Base-by-base conservation (phyloP, 2,329 filamentous ascomycete species). In the Ceratocystis destructans region DNA sequence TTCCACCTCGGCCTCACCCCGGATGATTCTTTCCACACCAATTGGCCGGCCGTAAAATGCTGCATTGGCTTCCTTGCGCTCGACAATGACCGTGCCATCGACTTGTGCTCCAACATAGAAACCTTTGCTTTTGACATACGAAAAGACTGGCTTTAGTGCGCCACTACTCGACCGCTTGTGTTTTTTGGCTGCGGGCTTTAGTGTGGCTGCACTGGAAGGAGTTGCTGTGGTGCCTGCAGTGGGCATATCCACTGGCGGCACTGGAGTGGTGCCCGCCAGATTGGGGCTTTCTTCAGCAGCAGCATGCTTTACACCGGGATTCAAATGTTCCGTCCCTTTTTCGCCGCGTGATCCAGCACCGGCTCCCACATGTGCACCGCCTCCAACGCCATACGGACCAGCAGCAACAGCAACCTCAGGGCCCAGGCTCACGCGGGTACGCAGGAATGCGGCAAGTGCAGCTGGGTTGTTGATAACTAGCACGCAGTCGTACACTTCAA, bases 401-500 rank as follows among this genome's bases (percentile, higher is more conserved):
- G 89, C 90, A 0, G 86, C 85, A 4, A 89, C 88, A 68, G 87
- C 87, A 44, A 95, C 78, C 72, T 94, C 89, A 45, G 87, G 87
- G 2, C 90, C 90, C 0, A 96, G 76, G 0, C 88, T 92, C 69
- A 89, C 85, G 15, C 90, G 83, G 1, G 89, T 80, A 67, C 83
- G 84, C 68, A 87, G 88, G 74, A 95, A 95, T 0, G 88, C 87
- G 17, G 87, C 83, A 53, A 95, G 78, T 0, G 90, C 90, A 70
- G 88, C 82, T 53, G 83, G 80, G 3, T 83, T 88, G 76, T 95
- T 95, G 74, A 96, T 91, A 45, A 95, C 87, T 28, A 91, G 84
- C 2, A 96, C 89, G 71, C 89, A 94, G 74, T 95, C 90, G 76
- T 94, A 95, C 33, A 95, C 90, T 74, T 95, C 90, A 12, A 93